Percentiles rank a stretch among this genome's conserved stretches.
phyloP scores from a whole-genome alignment of 163 green algal species.

The Scenedesmus sp. region DNA sequence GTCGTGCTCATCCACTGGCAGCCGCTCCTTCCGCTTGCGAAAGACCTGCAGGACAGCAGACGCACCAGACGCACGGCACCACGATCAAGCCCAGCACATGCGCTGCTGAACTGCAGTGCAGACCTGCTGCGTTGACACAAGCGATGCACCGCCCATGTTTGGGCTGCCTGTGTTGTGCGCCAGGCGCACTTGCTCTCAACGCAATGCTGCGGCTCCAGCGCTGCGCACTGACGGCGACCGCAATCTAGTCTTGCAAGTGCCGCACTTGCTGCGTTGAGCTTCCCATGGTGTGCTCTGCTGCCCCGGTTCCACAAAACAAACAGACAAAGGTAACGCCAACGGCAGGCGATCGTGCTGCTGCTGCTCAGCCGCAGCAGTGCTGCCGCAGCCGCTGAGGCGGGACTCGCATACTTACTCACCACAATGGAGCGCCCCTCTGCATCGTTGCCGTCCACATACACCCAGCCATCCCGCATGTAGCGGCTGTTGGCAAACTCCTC shows the following conservation, averaged over 20 bases:
- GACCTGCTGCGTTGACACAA: not conserved
- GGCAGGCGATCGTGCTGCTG: too few species aligned
- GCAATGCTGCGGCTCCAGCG: too few species aligned
- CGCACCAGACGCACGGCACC: not conserved
- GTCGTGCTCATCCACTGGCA: constrained; percentile 23
- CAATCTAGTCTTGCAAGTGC: too few species aligned
- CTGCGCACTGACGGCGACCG: too few species aligned
- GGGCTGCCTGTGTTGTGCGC: not conserved
- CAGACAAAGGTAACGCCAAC: too few species aligned
- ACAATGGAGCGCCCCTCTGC: constrained; percentile 38
- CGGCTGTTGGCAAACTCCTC: constrained; percentile 49
- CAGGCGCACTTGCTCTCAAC: not conserved
- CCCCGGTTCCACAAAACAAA: too few species aligned
- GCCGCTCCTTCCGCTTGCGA: constrained; percentile 33
- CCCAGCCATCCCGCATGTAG: constrained; percentile 47
- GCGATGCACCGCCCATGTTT: not conserved
- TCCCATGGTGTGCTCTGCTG: too few species aligned
- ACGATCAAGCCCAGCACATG: not conserved
- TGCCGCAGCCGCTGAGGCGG: not conserved
- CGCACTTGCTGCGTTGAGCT: too few species aligned
- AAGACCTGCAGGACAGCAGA: constrained; percentile 36
- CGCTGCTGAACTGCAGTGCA: not conserved
- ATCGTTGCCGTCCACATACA: constrained; percentile 56
- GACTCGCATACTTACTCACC: constrained; percentile 19
- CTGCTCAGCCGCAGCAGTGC: not conserved